Conservation (phyloP, 306 rosid genomes). For the Pyrus betulifolia region DNA sequence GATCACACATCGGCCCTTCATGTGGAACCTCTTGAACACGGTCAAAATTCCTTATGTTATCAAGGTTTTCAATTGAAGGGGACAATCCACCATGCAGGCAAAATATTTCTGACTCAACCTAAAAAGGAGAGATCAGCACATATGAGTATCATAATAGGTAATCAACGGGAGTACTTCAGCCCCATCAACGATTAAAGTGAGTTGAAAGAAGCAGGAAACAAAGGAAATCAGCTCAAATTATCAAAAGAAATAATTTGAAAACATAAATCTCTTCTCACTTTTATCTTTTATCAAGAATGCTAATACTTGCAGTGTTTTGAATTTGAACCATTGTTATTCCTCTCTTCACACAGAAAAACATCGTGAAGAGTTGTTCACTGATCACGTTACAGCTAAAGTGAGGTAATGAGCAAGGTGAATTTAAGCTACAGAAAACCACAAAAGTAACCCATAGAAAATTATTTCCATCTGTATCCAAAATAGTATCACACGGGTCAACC, state of each 20-base stretch:
- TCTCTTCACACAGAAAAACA: neutral
- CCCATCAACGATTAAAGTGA: neutral
- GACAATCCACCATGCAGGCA: slow-evolving; percentile 98
- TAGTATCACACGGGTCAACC: neutral
- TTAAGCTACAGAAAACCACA: neutral
- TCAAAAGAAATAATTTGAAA: neutral
- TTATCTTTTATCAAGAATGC: neutral
- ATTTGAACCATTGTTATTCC: neutral
- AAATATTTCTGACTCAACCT: slow-evolving; percentile 99
- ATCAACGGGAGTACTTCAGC: neutral
- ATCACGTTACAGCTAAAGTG: neutral
- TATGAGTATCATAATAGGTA: slow-evolving; percentile 4
- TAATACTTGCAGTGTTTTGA: neutral
- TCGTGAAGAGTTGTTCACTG: neutral
- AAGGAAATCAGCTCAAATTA: neutral
- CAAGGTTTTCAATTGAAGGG: slow-evolving; percentile 98
- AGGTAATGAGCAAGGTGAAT: neutral
- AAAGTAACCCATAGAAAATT: neutral
- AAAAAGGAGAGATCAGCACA: slow-evolving; percentile 14
- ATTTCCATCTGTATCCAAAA: neutral
- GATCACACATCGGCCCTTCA: slow-evolving; percentile 99
- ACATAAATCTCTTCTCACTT: neutral
- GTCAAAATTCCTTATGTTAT: slow-evolving; percentile 86
- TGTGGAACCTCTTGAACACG: slow-evolving; percentile 99
- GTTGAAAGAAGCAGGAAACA: neutral